Base-by-base conservation (phyloP, 345 rosid genomes). In the Sapria himalayana region DNA sequence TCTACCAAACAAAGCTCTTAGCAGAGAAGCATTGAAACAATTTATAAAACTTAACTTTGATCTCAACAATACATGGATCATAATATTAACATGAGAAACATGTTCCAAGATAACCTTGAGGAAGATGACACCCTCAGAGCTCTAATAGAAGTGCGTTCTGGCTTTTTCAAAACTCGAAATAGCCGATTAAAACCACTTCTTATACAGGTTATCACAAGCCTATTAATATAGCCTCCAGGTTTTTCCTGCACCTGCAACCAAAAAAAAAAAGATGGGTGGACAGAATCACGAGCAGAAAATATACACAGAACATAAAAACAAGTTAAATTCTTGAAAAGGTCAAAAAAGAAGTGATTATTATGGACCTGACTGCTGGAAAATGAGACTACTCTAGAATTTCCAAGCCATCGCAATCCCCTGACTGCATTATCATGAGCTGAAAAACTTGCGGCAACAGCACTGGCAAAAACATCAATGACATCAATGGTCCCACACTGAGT, bases 371-470 rank as follows among this genome's bases (percentile, higher is more conserved):
- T 74, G 60, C 62, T 66, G 29, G 96, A 80, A 72, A 76, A 74
- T 43, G 94, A 89, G 61, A 89, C 92, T 48, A 89, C 55, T 64
- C 94, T 82, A 55, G 94, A 89, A 61, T 89, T 89, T 45, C 94
- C 98, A 58, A 89, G 94, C 93, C 93, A 89, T 19, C 94, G 66
- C 55, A 89, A 64, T 41, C 98, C 98, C 61, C 84, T 71, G 51
- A 89, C 85, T 23, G 63, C 66, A 39, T 78, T 57, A 56, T 41
- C 63, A 60, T 82, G 98, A 62, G 70, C 91, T 4, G 76, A 67
- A 64, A 81, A 74, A 63, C 93, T 76, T 7, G 78, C 74, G 0
- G 94, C 66, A 53, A 89, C 81, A 39, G 93, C 80, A 71, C 76
- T 82, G 35, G 98, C 93, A 37, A 78, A 78, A 52, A 89, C 91